Base-by-base conservation (phyloP, 139 green algal species). In the Chlamydomonas urium region DNA sequence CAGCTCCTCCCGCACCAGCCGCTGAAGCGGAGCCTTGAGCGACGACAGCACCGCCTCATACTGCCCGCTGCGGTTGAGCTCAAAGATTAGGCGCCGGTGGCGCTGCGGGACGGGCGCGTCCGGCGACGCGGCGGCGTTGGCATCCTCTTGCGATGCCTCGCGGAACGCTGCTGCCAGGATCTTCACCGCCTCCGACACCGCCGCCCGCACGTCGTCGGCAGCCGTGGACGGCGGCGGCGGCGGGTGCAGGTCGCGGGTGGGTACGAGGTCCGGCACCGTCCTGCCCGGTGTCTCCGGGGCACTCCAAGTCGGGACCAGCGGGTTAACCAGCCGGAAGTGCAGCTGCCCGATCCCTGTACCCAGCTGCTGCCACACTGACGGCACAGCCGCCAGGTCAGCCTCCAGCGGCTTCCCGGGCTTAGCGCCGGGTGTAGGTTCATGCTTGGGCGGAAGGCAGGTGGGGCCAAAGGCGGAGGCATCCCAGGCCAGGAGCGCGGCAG, bases 51-150 rank as follows among this genome's bases (percentile, higher is more conserved):
- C 53, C 28, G 53, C 31, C 21, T 29, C 57, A 66, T 79, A 79
- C 42, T 66, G 56, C 8, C 73, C 73, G 42, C 62, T 73, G 73
- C 58, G 73, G 56, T 79, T 79, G 26, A 79, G 66, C 34, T 74
- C 66, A 31, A 79, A 79, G 36, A 79, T 57, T 3, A 79, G 65
- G 2, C 38, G 65, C 65, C 69, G 66, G 38, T 79, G 73, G 0
- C 73, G 65, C 19, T 34, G 56, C 19, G 35, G 17, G 23, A 56
- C 14, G 4, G 35, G 33, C 62, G 66, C 48, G 21, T 6, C 33
- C 21, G 62, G 6, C 24, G n/a, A n/a, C n/a, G n/a, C n/a, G n/a
- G n/a, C n/a, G n/a, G n/a, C n/a, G n/a, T n/a, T n/a, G n/a, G n/a
- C n/a, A n/a, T n/a, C n/a, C n/a, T n/a, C n/a, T n/a, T n/a, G n/a